Evolutionary conservation across 768 basidiomycete genomes (phyloP), one percentile per base, ranked within the genome.

Genomic region (Coprinopsis sp.): DNA sequence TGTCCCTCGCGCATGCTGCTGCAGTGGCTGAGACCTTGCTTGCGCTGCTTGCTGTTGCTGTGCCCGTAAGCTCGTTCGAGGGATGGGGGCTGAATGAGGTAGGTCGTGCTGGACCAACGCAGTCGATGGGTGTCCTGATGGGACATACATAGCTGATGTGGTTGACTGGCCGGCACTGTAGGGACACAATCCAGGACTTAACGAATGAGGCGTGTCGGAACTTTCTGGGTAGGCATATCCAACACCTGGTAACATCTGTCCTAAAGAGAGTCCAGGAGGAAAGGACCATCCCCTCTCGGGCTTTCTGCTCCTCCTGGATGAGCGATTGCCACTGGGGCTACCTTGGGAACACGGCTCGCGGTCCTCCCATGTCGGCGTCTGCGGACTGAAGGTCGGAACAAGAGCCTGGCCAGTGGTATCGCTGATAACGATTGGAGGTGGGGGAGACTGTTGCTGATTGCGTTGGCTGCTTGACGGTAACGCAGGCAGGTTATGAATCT

Each of bases 91-190:
- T 4, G 27, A 28, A 5, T 5, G 27, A 30, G 11, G 7, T n/a
- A 31, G 30, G 5, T 24, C 7, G 27, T 42, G 30, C 13, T 4
- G 27, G 5, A 24, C 40, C 6, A 28, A 42, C 6, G 40, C 40
- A 42, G 40, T 24, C 24, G 40, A 42, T 11, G 40, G 27, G 4
- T 42, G 40, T 29, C 27, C 28, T 10, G 40, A 42, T 7, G 40
- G 40, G 6, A 42, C 6, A 30, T 42, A 42, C 28, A 42, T 27
- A 6, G 7, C 40, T 5, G 40, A 42, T 28, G 30, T 28, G 13
- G 6, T 6, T 29, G 8, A n/a, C 19, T 30, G 27, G 27, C 4
- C 8, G n/a, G n/a, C n/a, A n/a, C n/a, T n/a, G n/a, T n/a, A n/a
- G n/a, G n/a, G n/a, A n/a, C n/a, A n/a, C n/a, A n/a, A n/a, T n/a